phyloP scores from a whole-genome alignment of 225 moss, liverwort and hornwort genomes.

The Thuidium tamariscinum region DNA sequence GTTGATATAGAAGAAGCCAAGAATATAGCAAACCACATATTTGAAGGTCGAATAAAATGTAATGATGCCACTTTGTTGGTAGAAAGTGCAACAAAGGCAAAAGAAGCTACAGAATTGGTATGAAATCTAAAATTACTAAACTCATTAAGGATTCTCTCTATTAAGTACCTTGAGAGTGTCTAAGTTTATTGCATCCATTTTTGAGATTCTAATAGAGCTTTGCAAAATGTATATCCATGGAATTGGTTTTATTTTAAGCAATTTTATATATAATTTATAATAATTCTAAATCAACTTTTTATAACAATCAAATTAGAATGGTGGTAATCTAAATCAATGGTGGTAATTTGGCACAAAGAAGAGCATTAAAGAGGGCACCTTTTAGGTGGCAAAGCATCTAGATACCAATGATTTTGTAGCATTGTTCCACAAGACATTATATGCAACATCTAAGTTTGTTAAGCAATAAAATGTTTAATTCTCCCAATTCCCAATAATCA shows the following conservation, averaged over 20 bases:
- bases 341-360: background rate
- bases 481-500: background rate
- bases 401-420: background rate
- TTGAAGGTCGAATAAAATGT: constrained; percentile 44
- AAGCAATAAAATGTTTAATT: too few species aligned
- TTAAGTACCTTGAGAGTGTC: too few species aligned
- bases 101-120: constrained; percentile 13
- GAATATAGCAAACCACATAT: constrained; percentile 18
- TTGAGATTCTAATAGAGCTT: background rate
- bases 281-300: background rate
- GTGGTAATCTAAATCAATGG: too few species aligned
- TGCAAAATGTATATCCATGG: background rate
- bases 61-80: constrained; percentile 12
- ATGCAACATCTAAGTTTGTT: background rate
- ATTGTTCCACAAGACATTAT: background rate
- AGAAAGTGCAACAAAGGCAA: constrained; percentile 13
- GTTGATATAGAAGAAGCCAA: constrained; percentile 45
- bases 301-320: background rate
- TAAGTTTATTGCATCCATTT: background rate
- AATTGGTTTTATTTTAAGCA: background rate
- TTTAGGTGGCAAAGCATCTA: accelerated
- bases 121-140: background rate
- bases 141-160: accelerated
- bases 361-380: accelerated
- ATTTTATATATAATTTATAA: too few species aligned